These are phyloP conservation scores for Emmonsiellopsis sp. DNA, from an alignment of 2,329 filamentous ascomycete genomes.

Conservation along the genomic window DNA sequence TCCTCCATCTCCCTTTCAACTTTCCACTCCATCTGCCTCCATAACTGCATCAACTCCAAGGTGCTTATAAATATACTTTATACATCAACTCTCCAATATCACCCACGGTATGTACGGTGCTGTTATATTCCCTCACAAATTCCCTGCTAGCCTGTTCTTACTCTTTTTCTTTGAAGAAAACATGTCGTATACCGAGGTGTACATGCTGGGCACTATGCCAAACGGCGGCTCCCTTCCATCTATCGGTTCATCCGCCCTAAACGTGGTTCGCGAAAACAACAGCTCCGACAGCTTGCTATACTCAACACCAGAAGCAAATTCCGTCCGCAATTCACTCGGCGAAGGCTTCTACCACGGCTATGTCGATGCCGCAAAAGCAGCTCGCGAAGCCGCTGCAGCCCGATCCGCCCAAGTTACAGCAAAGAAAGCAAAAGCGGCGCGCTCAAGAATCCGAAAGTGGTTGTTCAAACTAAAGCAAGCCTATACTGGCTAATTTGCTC, in stretches of 20 bases:
- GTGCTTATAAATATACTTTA: neutral
- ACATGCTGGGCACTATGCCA: slow-evolving; percentile 4
- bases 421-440: neutral
- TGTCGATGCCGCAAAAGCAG: slow-evolving; percentile 3
- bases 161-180: neutral
- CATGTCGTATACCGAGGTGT: slow-evolving; percentile 10
- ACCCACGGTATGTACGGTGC: neutral
- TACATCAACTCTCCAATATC: neutral
- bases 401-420: neutral
- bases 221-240: slow-evolving; percentile 3
- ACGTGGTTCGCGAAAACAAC: slow-evolving; percentile 2
- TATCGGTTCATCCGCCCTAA: slow-evolving; percentile 7
- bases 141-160: neutral
- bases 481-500: neutral
- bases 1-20: neutral
- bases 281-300: neutral
- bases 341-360: slow-evolving; percentile 5
- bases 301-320: slow-evolving; percentile 7
- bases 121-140: neutral
- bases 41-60: neutral
- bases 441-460: neutral
- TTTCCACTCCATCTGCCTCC: neutral
- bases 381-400: neutral
- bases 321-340: slow-evolving; percentile 6
- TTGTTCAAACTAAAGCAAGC: neutral